Base-by-base conservation (phyloP, 1,284 basidiomycete species). In the Hymenochaete sp. region DNA sequence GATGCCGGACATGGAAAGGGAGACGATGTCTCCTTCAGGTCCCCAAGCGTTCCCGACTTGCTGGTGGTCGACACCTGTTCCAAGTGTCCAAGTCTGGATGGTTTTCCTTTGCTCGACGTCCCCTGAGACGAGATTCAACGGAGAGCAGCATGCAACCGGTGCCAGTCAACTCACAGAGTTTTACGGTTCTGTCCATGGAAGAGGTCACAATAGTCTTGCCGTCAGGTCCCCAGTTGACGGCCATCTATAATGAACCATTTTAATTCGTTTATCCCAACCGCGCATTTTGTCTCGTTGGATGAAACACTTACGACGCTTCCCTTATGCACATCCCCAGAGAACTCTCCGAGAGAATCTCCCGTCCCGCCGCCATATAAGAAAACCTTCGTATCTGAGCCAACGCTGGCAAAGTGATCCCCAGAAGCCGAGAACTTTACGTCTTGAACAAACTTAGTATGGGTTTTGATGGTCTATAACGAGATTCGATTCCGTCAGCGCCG, bases 381-480 rank as follows among this genome's bases (percentile, higher is more conserved):
- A 16, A 84, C 68, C 66, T 93, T 95, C 39, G 75, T 79, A 64
- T 99, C 96, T 3, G 90, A 89, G 22, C 92, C 95, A 11, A 90
- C 92, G 38, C 90, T 93, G 11, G 80, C 86, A 59, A 98, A 97
- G 19, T 81, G 68, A 38, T 83, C 77, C 3, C 92, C 93, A 26
- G 81, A 81, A 0, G 83, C 80, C 0, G 91, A 74, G 59, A 82
- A 97, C 45, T 79, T 77, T 18, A 98, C 79, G 49, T 97, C 90
- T 62, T 97, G 92, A 3, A 98, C 90, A 60, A 97, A 98, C 59
- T 88, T 89, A 2, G 83, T 85, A 62, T 98, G 96, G 0, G 84
- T 87, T 58, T 79, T 82, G 62, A 93, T 85, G n/a, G 79, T 80
- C 80, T 84, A 28, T 9, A 10, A 24, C 31, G 11, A 35, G n/a